Percentiles rank a stretch among this genome's conserved stretches.
These are phyloP conservation scores for Pharnaceum exiguum DNA, from an alignment of 148 eudicot species.

Conservation along the genomic window DNA sequence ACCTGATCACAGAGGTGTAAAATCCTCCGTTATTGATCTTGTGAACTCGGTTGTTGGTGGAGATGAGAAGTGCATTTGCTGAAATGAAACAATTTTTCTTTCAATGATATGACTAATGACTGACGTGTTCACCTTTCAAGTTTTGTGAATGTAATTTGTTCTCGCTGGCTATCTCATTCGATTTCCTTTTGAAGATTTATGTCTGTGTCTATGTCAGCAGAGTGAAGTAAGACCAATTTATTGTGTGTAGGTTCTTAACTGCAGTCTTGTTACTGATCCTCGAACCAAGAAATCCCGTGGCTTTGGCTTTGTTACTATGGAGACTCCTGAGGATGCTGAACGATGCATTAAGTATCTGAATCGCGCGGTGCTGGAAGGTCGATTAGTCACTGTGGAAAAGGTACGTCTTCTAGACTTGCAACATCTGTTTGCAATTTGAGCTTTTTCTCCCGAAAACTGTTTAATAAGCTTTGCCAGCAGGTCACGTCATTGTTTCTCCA, in stretches of 20 bases:
- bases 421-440: background rate
- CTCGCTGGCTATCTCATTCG: no score
- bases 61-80: no score
- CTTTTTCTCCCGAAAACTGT: constrained; percentile 18
- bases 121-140: background rate
- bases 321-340: constrained; percentile 53
- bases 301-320: constrained; percentile 72
- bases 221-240: background rate
- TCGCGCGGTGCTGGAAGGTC: constrained; percentile 75
- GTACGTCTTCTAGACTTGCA: constrained; percentile 24
- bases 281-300: constrained; percentile 74
- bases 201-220: background rate
- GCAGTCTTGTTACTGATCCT: constrained; percentile 68
- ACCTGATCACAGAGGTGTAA: no score
- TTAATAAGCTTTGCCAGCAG: constrained; percentile 71
- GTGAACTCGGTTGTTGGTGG: no score
- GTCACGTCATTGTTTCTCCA: constrained; percentile 51
- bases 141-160: background rate
- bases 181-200: background rate
- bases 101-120: background rate
- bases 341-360: constrained; percentile 65
- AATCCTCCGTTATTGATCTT: no score
- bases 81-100: no score
- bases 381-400: constrained; percentile 66
- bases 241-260: constrained; percentile 46